Evolutionary conservation across 331 rosid species (phyloP).

Genomic region (Prunus yedoensis): DNA sequence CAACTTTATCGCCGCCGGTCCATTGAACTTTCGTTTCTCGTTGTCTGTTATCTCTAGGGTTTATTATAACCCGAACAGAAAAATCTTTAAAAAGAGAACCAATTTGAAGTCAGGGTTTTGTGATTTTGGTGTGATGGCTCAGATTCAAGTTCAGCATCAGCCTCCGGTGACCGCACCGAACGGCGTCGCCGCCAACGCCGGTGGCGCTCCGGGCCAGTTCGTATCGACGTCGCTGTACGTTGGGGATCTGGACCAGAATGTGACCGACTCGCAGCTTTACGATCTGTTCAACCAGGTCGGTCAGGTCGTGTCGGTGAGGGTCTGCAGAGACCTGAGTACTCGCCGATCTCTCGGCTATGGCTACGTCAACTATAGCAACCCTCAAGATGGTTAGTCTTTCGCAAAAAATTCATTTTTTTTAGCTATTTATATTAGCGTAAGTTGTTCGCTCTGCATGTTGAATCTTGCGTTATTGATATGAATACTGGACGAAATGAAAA

Average conservation of each 20-base stretch:
- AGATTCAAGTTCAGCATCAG: slow-evolving; percentile 70
- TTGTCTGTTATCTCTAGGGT: background rate
- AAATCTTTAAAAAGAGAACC: background rate
- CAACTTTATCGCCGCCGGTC: background rate
- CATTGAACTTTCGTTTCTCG: background rate
- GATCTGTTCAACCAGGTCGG: slow-evolving; percentile 78
- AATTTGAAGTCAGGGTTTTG: slow-evolving; percentile 4
- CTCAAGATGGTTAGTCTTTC: slow-evolving; percentile 64
- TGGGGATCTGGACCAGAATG: slow-evolving; percentile 74
- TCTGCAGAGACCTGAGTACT: slow-evolving; percentile 76
- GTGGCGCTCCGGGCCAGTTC: slow-evolving; percentile 46
- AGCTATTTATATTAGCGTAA: no score
- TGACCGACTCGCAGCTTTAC: slow-evolving; percentile 78
- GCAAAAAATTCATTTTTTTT: no score
- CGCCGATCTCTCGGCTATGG: slow-evolving; percentile 93
- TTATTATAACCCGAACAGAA: background rate
- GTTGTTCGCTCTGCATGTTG: background rate
- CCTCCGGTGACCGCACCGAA: slow-evolving; percentile 37
- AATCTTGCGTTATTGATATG: background rate
- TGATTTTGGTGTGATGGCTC: slow-evolving; percentile 50
- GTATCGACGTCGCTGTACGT: slow-evolving; percentile 83
- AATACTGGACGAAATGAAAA: no score
- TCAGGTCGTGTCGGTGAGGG: slow-evolving; percentile 73
- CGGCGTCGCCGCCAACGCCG: slow-evolving; percentile 29
- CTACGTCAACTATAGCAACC: slow-evolving; percentile 72